phyloP scores from a whole-genome alignment of 345 rosid species.

The Conringia planisiliqua region DNA sequence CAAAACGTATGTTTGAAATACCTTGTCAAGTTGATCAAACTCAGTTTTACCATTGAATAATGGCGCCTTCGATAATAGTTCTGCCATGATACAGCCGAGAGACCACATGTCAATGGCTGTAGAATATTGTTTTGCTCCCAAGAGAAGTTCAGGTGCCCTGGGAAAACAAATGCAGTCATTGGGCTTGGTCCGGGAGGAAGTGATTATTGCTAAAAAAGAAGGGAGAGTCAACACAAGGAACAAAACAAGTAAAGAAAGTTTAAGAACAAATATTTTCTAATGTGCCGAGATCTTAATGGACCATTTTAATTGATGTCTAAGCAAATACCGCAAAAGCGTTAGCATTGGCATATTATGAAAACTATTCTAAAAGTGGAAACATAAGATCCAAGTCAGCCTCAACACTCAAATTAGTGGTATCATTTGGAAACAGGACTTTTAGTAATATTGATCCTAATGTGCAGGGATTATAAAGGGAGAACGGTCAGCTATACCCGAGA shows the following conservation, averaged over 20 bases:
- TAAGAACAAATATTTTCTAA: background rate
- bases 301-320: background rate
- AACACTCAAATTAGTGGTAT: background rate
- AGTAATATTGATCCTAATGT: conserved; percentile 1
- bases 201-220: conserved; percentile 23
- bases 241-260: conserved; percentile 13
- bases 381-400: background rate
- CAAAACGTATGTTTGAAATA: conserved; percentile 15
- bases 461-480: background rate
- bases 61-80: conserved; percentile 78
- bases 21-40: conserved; percentile 99
- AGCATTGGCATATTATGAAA: background rate
- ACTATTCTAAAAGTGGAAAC: background rate
- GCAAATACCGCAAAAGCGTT: background rate
- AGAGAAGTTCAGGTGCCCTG: conserved; percentile 99
- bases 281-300: background rate
- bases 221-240: conserved; percentile 16
- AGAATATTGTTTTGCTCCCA: conserved; percentile 93
- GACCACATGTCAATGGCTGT: conserved; percentile 99
- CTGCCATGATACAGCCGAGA: conserved; percentile 98
- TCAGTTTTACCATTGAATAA: conserved; percentile 94
- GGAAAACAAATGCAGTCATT: conserved; percentile 33
- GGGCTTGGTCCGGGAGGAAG: conserved; percentile 16
- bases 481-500: conserved; percentile 9
- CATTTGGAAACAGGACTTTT: background rate